Evolutionary conservation across 495 filamentous ascomycete species (phyloP).

Genomic region (Trichoderma erinaceum): DNA sequence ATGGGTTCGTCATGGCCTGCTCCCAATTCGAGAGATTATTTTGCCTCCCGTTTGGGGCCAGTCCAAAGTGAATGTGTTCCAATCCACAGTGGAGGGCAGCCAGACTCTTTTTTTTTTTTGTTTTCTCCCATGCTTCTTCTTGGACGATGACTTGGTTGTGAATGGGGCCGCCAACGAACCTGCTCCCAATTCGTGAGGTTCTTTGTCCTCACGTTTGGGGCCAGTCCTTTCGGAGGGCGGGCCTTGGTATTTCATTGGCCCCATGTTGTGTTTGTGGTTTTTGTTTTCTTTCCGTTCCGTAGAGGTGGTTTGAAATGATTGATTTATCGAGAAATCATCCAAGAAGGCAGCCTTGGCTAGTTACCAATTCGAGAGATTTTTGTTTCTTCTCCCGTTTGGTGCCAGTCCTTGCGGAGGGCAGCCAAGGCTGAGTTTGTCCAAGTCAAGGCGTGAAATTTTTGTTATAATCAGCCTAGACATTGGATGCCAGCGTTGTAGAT

Average conservation of each 20-base stretch:
- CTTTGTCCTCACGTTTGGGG: slow-evolving; percentile 2
- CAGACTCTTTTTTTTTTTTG: not conserved
- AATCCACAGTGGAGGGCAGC: not conserved
- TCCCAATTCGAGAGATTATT: slow-evolving; percentile 11
- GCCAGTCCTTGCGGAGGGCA: slow-evolving; percentile 1
- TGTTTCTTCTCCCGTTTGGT: not conserved
- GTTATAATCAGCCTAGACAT: not conserved
- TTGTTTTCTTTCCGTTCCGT: not conserved
- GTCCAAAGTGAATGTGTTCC: not conserved
- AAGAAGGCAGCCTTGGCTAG: slow-evolving; percentile 4
- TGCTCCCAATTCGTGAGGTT: slow-evolving; percentile 12
- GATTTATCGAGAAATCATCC: not conserved
- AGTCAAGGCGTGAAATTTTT: not conserved
- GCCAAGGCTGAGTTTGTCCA: slow-evolving; percentile 4
- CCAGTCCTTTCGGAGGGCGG: slow-evolving; percentile 12
- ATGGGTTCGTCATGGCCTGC: not conserved
- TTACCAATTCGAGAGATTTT: slow-evolving; percentile 9
- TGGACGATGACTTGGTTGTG: not conserved
- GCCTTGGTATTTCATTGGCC: not conserved
- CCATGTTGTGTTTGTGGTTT: not conserved
- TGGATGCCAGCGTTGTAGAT: not conserved
- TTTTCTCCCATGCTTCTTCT: not conserved
- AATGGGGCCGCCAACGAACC: not conserved
- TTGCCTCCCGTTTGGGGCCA: slow-evolving; percentile 10
- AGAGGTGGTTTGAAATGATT: not conserved